A percentile compares a stretch with the other conserved stretches of the same genome.
Conservation (phyloP, 331 rosid species). For the Phaseolus coccineus region DNA sequence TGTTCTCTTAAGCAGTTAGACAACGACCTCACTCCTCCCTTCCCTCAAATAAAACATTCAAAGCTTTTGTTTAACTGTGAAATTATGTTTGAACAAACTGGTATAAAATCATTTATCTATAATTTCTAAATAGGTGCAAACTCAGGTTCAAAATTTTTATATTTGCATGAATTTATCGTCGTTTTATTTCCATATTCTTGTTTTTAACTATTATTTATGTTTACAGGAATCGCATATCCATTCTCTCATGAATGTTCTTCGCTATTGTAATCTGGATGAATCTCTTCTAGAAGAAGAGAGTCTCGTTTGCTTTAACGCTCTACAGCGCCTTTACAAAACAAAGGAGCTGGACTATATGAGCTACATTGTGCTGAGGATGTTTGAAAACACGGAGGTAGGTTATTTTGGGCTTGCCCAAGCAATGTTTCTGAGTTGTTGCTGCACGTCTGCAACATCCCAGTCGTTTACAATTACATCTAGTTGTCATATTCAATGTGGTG, state of each 20-base stretch:
- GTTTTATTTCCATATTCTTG: constrained; percentile 30
- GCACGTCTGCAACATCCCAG: background rate
- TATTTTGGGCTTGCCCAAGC: constrained; percentile 20
- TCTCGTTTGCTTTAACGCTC: constrained; percentile 72
- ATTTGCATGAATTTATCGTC: constrained; percentile 28
- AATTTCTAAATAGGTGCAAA: background rate
- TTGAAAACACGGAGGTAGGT: constrained; percentile 86
- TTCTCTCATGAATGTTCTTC: constrained; percentile 95
- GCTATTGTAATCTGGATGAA: constrained; percentile 92
- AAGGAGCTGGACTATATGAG: constrained; percentile 99
- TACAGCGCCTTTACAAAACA: constrained; percentile 79
- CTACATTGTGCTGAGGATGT: constrained; percentile 91
- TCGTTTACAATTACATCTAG: constrained; percentile 2
- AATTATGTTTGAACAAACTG: background rate
- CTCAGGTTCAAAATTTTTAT: background rate
- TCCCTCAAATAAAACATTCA: background rate
- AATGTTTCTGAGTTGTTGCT: constrained; percentile 8
- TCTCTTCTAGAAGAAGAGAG: constrained; percentile 92
- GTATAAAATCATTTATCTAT: constrained; percentile 24
- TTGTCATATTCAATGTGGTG: constrained; percentile 11
- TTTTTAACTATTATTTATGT: constrained; percentile 8
- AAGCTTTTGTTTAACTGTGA: background rate
- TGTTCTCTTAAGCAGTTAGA: background rate
- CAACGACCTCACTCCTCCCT: background rate
- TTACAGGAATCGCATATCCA: constrained; percentile 97